Evolutionary conservation across 441 rosid genomes (phyloP), one percentile per base, ranked within the genome.

Genomic region (Kokia cookei): DNA sequence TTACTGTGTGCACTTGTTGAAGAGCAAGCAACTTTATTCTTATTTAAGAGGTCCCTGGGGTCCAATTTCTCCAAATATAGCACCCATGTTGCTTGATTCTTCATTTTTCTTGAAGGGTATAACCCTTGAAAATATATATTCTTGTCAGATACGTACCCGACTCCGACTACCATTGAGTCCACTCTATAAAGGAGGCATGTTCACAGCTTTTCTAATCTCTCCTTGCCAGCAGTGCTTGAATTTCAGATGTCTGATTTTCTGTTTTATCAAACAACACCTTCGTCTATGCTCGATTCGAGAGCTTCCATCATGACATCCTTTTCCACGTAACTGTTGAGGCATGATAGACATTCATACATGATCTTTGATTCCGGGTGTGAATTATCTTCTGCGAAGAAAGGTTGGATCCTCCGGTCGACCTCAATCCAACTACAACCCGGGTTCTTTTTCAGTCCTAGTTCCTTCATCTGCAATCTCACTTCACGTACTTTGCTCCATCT

Each of bases 391-490:
- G 67, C 79, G 14, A 82, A 79, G 76, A 89, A 89, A 37, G 87
- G 72, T 6, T 78, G 81, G 47, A 86, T 84, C 71, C 42, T 74
- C 75, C 73, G 75, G 61, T 82, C 81, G 69, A 93, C 83, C 84
- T 91, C 96, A 63, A 87, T 86, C 91, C 97, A 91, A 73, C 94
- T 87, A 73, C 91, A 91, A 7, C 94, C 91, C 0, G 93, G 92
- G 63, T 80, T 88, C 85, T 89, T 91, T 81, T 26, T 86, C 79
- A 88, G 40, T 15, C 91, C 85, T 50, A 85, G 66, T 78, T 86
- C 88, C 77, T 83, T 86, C 89, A 88, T 88, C 78, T 84, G 87
- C 48, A 69, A 32, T 65, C 96, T 89, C 73, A 86, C 82, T 69
- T 73, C 71, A 2, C 87, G 59, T n/a, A 85, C 88, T 69, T 84